Conservation (phyloP, 345 rosid species). For the Mallotus nudiflorus region DNA sequence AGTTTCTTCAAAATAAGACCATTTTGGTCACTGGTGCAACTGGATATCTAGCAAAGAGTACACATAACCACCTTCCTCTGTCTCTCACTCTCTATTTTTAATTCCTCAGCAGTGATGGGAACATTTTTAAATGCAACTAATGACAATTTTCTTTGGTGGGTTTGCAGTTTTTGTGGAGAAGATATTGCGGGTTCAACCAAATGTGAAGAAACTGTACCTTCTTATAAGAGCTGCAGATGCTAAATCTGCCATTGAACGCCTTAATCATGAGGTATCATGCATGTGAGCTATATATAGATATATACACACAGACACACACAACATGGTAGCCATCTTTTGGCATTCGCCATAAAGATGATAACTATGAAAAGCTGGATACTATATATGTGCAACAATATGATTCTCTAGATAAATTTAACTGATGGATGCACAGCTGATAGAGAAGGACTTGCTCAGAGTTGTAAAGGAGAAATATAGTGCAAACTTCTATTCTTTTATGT, state of each 20-base stretch:
- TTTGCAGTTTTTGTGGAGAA: conserved; percentile 28
- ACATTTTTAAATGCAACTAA: not conserved
- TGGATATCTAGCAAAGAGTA: conserved; percentile 49
- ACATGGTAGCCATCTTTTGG: too few relatives aligned
- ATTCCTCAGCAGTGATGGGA: not conserved
- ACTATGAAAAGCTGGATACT: too few relatives aligned
- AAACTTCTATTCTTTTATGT: not conserved
- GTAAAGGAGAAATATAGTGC: conserved; percentile 20
- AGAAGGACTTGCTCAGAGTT: conserved; percentile 22
- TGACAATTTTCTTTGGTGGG: not conserved
- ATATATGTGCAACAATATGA: too few relatives aligned
- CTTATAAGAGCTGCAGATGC: conserved; percentile 29
- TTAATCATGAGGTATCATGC: conserved; percentile 19
- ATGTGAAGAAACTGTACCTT: conserved; percentile 27
- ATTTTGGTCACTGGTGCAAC: conserved; percentile 48
- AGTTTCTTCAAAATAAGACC: conserved; percentile 38
- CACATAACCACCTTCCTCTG: too few relatives aligned
- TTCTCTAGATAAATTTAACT: too few relatives aligned
- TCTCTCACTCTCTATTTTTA: not conserved
- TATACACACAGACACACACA: too few relatives aligned
- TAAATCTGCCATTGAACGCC: conserved; percentile 15
- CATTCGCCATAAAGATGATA: too few relatives aligned
- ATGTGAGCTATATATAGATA: too few relatives aligned
- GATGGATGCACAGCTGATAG: conserved; percentile 19
- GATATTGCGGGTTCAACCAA: conserved; percentile 24